Conservation (phyloP, 2,329 filamentous ascomycete species). For the Penicillium glabrum region DNA sequence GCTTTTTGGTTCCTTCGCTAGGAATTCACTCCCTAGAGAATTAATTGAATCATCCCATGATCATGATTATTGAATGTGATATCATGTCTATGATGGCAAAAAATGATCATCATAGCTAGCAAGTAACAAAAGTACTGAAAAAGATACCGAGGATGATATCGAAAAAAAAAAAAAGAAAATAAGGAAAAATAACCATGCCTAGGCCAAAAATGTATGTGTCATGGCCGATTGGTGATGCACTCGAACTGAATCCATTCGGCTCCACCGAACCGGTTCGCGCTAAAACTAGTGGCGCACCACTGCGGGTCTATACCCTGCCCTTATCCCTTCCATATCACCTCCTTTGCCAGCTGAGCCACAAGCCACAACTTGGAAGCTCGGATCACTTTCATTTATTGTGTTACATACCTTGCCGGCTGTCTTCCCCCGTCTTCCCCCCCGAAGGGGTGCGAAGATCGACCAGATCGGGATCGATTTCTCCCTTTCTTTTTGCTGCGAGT, state of each 20-base stretch:
- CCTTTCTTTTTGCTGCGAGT: neutral
- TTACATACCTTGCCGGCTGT: neutral
- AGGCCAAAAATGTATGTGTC: slow-evolving; percentile 1
- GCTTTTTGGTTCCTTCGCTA: neutral
- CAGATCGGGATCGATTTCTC: neutral
- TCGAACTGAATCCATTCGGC: slow-evolving; percentile 1
- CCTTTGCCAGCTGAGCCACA: slow-evolving; percentile 19
- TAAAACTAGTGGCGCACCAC: slow-evolving; percentile 13
- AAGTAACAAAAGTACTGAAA: neutral
- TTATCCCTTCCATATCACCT: neutral
- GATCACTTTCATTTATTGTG: slow-evolving; percentile 6
- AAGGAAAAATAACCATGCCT: neutral
- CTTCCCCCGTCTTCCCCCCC: neutral
- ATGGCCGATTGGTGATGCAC: slow-evolving; percentile 5
- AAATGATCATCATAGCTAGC: neutral
- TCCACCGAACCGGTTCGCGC: slow-evolving; percentile 11
- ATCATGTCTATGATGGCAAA: neutral
- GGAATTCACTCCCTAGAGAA: neutral
- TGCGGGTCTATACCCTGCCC: neutral
- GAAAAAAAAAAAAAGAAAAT: no score
- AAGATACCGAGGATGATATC: neutral
- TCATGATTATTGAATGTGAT: neutral
- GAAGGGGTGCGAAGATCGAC: neutral
- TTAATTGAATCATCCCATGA: neutral
- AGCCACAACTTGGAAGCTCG: slow-evolving; percentile 17